A percentile compares a stretch with the other conserved stretches of the same genome.
phyloP scores from a whole-genome alignment of 2,329 filamentous ascomycete genomes.

The Fusarium marasasianum region DNA sequence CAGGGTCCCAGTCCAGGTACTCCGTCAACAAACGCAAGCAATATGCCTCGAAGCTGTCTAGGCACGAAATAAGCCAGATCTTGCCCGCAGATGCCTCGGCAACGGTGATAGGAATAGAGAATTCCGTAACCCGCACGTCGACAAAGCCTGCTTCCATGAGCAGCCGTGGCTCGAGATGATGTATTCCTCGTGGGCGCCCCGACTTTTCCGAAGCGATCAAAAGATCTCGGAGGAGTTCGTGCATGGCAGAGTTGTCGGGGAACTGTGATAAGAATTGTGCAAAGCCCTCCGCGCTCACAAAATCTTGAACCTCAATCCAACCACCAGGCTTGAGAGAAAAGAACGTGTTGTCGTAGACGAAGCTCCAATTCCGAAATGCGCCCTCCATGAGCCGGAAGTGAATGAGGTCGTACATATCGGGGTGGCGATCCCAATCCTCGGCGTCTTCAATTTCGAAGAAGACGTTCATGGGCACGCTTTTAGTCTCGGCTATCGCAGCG shows the following conservation, averaged over 20 bases:
- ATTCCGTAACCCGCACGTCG: constrained; percentile 58
- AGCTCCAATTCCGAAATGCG: constrained; percentile 65
- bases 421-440: constrained; percentile 66
- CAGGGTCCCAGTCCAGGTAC: constrained; percentile 62
- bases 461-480: constrained; percentile 65
- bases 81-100: constrained; percentile 59
- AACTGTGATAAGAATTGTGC: constrained; percentile 50
- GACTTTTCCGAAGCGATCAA: constrained; percentile 54
- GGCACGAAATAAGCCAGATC: constrained; percentile 62
- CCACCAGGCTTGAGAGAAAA: constrained; percentile 65
- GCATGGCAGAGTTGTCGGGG: constrained; percentile 55
- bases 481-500: constrained; percentile 65
- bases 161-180: constrained; percentile 57
- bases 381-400: constrained; percentile 66
- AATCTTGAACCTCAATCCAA: constrained; percentile 66
- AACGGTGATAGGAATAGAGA: constrained; percentile 58
- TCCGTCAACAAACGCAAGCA: constrained; percentile 62
- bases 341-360: constrained; percentile 63
- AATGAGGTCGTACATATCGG: constrained; percentile 64
- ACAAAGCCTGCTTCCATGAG: constrained; percentile 61
- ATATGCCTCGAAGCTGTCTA: constrained; percentile 61
- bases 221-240: constrained; percentile 53
- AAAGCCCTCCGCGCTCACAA: constrained; percentile 56
- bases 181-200: constrained; percentile 56
- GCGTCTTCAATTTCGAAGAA: constrained; percentile 70